Conservation (phyloP, 129 eudicot species). For the Lactuca saligna region DNA sequence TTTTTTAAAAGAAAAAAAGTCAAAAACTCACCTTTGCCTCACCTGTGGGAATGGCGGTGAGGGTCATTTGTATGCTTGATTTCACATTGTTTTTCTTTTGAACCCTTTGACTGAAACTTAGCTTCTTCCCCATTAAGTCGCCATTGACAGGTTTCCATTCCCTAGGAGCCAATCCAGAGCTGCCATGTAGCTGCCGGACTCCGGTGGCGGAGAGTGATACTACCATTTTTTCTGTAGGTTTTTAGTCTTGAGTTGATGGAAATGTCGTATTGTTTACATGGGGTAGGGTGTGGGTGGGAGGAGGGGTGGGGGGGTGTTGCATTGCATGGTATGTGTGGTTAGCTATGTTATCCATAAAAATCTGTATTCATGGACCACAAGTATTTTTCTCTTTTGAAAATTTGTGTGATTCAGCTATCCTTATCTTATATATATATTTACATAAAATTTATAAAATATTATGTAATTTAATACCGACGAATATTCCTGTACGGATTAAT, state of each 20-base stretch:
- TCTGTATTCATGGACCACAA: conserved; percentile 30
- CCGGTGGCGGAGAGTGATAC: conserved; percentile 55
- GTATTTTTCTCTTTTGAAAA: conserved; percentile 4
- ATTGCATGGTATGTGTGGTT: conserved; percentile 52
- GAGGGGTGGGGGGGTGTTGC: conserved; percentile 8
- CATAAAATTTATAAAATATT: not conserved
- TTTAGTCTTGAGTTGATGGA: not conserved
- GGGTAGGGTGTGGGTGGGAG: not conserved
- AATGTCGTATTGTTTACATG: conserved; percentile 19
- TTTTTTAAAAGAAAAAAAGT: not conserved
- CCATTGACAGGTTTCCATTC: conserved; percentile 54
- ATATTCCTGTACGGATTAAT: conserved; percentile 20
- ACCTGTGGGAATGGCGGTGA: conserved; percentile 62
- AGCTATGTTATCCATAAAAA: conserved; percentile 32
- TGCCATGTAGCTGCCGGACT: conserved; percentile 40
- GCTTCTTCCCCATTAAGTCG: conserved; percentile 79
- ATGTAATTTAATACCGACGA: conserved; percentile 10
- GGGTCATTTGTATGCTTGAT: conserved; percentile 55
- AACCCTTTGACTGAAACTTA: conserved; percentile 29
- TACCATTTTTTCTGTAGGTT: conserved; percentile 31
- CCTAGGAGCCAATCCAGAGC: conserved; percentile 34
- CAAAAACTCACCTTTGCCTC: conserved; percentile 73
- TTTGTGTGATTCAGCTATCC: conserved; percentile 30
- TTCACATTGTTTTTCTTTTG: conserved; percentile 34
- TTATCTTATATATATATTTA: conserved; percentile 25